Evolutionary conservation across 495 filamentous ascomycete genomes (phyloP).

Genomic region (Haplographium delicatum): DNA sequence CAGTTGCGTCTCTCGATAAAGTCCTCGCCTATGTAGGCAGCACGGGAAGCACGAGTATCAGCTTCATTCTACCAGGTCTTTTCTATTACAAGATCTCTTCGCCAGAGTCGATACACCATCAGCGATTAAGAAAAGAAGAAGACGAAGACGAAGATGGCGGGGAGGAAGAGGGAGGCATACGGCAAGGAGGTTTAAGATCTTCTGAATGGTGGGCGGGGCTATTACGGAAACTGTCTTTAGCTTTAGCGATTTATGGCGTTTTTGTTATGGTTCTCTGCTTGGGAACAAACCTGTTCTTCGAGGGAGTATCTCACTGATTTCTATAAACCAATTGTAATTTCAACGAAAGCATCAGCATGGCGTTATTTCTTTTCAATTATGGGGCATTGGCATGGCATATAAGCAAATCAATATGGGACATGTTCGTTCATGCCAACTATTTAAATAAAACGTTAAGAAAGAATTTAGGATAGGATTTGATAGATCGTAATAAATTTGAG

Average conservation of each 20-base stretch:
- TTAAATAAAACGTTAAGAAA: too few relatives aligned
- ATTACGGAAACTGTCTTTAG: conserved; percentile 67
- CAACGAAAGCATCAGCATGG: too few relatives aligned
- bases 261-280: conserved; percentile 88
- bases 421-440: too few relatives aligned
- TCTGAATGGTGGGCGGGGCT: conserved; percentile 29
- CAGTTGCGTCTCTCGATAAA: conserved; percentile 80
- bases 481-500: too few relatives aligned
- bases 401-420: too few relatives aligned
- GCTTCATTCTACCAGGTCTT: conserved; percentile 89
- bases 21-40: conserved; percentile 94
- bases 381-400: too few relatives aligned
- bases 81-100: conserved; percentile 98
- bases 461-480: too few relatives aligned
- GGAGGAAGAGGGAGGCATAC: conserved; percentile 29
- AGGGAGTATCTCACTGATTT: conserved; percentile 22
- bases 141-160: conserved; percentile 53
- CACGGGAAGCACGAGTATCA: conserved; percentile 90
- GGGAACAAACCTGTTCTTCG: conserved; percentile 73
- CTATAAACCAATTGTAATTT: too few relatives aligned
- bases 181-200: conserved; percentile 25
- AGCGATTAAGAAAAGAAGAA: conserved; percentile 81
- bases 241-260: conserved; percentile 74
- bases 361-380: too few relatives aligned
- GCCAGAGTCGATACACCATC: conserved; percentile 77